Conservation (phyloP, 208 protist genomes). For the Tritrichomonas musculus region DNA sequence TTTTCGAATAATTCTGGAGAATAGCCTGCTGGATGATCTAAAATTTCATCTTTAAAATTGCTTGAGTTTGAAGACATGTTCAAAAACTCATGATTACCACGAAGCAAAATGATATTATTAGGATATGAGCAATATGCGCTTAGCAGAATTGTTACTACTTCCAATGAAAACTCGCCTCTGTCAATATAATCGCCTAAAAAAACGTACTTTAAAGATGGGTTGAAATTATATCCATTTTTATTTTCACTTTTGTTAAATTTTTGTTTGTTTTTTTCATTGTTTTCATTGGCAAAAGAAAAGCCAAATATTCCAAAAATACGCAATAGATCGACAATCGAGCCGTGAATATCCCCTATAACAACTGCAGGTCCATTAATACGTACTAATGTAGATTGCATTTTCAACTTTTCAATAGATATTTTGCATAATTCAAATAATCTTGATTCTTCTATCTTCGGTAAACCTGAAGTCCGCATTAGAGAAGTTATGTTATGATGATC, state of each 20-base stretch:
- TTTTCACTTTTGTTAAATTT: too few relatives aligned
- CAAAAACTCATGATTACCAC: constrained; percentile 21
- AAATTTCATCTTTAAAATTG: constrained; percentile 91
- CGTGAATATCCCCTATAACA: background rate
- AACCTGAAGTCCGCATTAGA: too few relatives aligned
- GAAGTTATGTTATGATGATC: too few relatives aligned
- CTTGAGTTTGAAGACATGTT: constrained; percentile 65
- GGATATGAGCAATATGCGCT: background rate
- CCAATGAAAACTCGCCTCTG: background rate
- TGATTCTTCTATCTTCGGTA: too few relatives aligned
- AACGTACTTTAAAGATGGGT: background rate
- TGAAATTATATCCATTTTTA: too few relatives aligned
- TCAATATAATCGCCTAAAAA: constrained; percentile 36
- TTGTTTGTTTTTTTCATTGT: too few relatives aligned
- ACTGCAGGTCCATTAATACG: too few relatives aligned
- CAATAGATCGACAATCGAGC: background rate
- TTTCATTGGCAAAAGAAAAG: too few relatives aligned
- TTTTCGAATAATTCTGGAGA: constrained; percentile 77
- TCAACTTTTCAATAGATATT: too few relatives aligned
- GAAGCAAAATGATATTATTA: background rate
- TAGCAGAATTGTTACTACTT: background rate
- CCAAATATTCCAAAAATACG: background rate
- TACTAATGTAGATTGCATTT: too few relatives aligned
- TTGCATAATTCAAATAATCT: too few relatives aligned
- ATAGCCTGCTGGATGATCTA: background rate